phyloP scores from a whole-genome alignment of 2,329 filamentous ascomycete genomes.

The Bertia moriformis region DNA sequence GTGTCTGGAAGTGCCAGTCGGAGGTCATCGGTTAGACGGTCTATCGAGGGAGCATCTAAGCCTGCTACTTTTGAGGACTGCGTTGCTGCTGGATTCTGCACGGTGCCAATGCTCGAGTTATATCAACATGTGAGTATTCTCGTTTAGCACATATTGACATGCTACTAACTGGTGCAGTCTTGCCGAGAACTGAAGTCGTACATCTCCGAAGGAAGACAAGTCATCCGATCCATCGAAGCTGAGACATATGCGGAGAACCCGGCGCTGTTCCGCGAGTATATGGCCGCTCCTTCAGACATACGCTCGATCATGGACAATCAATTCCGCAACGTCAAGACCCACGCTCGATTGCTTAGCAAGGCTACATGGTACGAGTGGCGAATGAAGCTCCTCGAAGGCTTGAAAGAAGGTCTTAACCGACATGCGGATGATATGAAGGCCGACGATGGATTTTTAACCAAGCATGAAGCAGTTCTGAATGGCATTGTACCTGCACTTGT shows the following conservation, averaged over 20 bases:
- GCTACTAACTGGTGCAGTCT: constrained; percentile 31
- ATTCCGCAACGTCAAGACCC: constrained; percentile 60
- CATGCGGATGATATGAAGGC: constrained; percentile 44
- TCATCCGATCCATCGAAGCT: constrained; percentile 53
- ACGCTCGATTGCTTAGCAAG: constrained; percentile 55
- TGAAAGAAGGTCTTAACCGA: constrained; percentile 47
- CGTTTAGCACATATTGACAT: constrained; percentile 8
- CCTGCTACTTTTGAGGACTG: constrained; percentile 34
- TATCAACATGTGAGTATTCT: constrained; percentile 46
- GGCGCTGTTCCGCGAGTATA: constrained; percentile 55
- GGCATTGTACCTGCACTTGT: constrained; percentile 35
- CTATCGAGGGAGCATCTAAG: constrained; percentile 7
- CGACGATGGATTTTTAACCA: constrained; percentile 38
- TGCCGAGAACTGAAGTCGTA: constrained; percentile 62
- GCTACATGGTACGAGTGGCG: constrained; percentile 65
- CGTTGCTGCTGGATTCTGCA: constrained; percentile 54
- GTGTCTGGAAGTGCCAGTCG: constrained; percentile 18
- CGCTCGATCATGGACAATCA: constrained; percentile 56
- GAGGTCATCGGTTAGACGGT: not conserved
- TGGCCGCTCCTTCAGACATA: constrained; percentile 47
- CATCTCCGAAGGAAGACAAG: constrained; percentile 54
- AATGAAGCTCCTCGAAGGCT: constrained; percentile 43
- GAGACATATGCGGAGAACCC: constrained; percentile 56
- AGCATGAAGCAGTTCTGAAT: constrained; percentile 40
- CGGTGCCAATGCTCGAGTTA: constrained; percentile 54